Conservation (phyloP, 2,329 filamentous ascomycete species). For the Ophiosphaerella narmari region DNA sequence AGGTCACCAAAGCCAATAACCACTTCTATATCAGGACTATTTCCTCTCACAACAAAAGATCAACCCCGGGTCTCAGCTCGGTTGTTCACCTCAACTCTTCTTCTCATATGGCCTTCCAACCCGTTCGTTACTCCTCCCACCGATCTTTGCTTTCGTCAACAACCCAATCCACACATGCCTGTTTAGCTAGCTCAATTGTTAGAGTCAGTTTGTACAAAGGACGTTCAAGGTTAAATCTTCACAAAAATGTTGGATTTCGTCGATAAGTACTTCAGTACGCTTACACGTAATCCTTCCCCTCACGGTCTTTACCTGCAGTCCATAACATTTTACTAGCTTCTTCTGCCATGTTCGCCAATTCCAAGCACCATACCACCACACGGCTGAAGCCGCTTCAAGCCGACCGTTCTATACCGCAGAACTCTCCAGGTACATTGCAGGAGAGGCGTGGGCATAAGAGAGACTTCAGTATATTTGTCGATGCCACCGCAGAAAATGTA, state of each 20-base stretch:
- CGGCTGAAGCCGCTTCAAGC: background rate
- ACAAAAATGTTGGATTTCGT: conserved; percentile 6
- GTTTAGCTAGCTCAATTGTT: conserved; percentile 3
- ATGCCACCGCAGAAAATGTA: conserved; percentile 1
- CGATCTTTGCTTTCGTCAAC: too few relatives aligned
- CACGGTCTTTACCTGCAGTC: background rate
- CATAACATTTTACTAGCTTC: background rate
- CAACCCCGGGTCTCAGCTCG: background rate
- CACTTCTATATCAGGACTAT: background rate
- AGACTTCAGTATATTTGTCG: conserved; percentile 19
- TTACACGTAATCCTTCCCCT: conserved; percentile 12
- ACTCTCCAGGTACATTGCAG: background rate
- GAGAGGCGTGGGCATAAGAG: conserved; percentile 14
- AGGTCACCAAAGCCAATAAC: background rate
- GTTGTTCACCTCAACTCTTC: background rate
- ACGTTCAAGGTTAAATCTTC: conserved; percentile 3
- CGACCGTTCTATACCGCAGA: background rate
- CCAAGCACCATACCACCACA: background rate
- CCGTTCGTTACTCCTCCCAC: background rate
- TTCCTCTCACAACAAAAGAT: background rate
- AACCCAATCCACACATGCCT: background rate
- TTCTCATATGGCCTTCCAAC: background rate
- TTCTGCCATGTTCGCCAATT: background rate
- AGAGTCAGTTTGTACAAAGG: background rate
- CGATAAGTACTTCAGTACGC: conserved; percentile 8